Conservation (phyloP, 805 yeast species). For the Yarrowia hollandica region DNA sequence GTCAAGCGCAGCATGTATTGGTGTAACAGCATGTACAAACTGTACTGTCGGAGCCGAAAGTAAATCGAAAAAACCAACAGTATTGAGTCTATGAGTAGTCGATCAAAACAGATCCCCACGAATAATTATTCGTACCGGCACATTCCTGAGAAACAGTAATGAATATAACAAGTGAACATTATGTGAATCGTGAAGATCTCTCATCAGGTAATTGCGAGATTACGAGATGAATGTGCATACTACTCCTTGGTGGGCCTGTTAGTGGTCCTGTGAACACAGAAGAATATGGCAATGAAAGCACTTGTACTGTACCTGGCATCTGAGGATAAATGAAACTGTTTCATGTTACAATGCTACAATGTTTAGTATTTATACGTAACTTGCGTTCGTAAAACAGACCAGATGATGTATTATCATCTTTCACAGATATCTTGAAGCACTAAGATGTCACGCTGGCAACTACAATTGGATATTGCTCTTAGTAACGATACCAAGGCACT, state of each 20-base stretch:
- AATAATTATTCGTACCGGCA: not conserved
- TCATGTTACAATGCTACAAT: no score
- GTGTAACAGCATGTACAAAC: not conserved
- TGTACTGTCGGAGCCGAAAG: not conserved
- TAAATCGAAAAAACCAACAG: not conserved
- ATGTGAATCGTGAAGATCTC: not conserved
- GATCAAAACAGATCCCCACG: slow-evolving; percentile 10
- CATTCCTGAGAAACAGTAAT: not conserved
- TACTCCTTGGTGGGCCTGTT: not conserved
- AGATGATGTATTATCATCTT: no score
- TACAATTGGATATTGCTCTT: no score
- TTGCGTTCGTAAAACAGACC: no score
- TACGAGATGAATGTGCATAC: not conserved
- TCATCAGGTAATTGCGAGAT: not conserved
- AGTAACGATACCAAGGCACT: no score
- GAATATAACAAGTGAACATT: not conserved
- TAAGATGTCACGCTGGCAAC: no score
- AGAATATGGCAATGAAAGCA: not conserved
- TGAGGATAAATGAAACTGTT: no score
- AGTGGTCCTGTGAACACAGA: not conserved
- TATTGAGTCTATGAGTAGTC: not conserved
- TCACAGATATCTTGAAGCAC: no score
- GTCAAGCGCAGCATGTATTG: not conserved
- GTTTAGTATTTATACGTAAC: no score
- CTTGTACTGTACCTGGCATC: no score